These are phyloP conservation scores for Globisporangium cylindrosporum DNA, from an alignment of 352 stramenopile genomes.

Conservation along the genomic window DNA sequence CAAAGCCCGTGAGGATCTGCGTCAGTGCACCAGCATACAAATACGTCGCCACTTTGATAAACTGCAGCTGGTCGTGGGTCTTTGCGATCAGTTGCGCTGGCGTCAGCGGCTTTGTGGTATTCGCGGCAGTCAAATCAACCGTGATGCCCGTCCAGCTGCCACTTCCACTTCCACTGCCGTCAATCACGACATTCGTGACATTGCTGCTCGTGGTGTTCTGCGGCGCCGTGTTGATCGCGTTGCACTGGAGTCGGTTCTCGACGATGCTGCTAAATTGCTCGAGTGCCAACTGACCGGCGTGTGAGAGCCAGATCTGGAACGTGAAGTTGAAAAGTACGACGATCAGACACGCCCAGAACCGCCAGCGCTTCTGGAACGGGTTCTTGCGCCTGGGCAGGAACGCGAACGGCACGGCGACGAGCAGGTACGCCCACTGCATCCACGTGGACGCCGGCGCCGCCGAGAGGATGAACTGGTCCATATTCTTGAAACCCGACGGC, in stretches of 20 bases:
- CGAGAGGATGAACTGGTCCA: slow-evolving; percentile 69
- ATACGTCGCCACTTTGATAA: slow-evolving; percentile 38
- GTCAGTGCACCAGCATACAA: slow-evolving; percentile 59
- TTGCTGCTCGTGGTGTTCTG: neutral
- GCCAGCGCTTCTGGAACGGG: slow-evolving; percentile 74
- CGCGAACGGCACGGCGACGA: slow-evolving; percentile 71
- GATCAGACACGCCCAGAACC: slow-evolving; percentile 68
- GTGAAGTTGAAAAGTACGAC: slow-evolving; percentile 75
- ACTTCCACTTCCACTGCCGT: slow-evolving; percentile 1
- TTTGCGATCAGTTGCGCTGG: slow-evolving; percentile 14
- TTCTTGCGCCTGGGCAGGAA: slow-evolving; percentile 59
- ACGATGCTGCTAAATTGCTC: slow-evolving; percentile 42
- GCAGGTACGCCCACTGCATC: slow-evolving; percentile 73
- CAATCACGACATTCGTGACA: neutral
- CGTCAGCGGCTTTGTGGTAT: slow-evolving; percentile 17
- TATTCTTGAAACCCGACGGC: slow-evolving; percentile 52
- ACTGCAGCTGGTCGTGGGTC: slow-evolving; percentile 28
- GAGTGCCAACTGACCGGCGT: slow-evolving; percentile 52
- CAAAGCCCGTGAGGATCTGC: slow-evolving; percentile 65
- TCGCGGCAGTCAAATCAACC: slow-evolving; percentile 13
- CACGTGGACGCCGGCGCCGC: slow-evolving; percentile 38
- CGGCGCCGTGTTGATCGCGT: slow-evolving; percentile 17
- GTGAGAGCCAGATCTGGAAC: slow-evolving; percentile 76
- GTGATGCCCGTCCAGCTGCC: slow-evolving; percentile 17
- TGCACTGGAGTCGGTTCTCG: slow-evolving; percentile 36